phyloP scores from a whole-genome alignment of 2,329 filamentous ascomycete genomes.

The Phaeosphaeriaceae sp. region DNA sequence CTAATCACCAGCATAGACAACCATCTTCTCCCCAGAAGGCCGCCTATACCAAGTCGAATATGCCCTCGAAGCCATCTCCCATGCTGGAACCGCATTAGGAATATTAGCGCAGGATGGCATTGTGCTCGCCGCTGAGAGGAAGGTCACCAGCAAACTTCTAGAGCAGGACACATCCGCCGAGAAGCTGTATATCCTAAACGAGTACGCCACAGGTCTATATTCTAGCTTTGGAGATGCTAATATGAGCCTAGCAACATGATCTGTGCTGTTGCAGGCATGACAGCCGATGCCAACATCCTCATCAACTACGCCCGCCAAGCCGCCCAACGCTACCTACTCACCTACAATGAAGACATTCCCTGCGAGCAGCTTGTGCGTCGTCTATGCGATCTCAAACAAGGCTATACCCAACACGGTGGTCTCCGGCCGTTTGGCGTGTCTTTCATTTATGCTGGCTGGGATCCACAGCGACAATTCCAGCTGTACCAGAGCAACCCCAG shows the following conservation, averaged over 20 bases:
- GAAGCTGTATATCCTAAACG: constrained; percentile 99
- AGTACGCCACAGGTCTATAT: constrained; percentile 64
- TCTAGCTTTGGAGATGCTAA: constrained; percentile 9
- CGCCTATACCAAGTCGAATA: constrained; percentile 99
- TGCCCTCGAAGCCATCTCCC: constrained; percentile 97
- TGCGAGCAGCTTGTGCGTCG: constrained; percentile 98
- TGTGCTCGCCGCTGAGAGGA: constrained; percentile 95
- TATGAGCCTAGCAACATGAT: constrained; percentile 86
- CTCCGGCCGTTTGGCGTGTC: constrained; percentile 97
- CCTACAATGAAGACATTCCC: constrained; percentile 99
- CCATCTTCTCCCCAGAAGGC: constrained; percentile 99
- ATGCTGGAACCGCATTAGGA: constrained; percentile 94
- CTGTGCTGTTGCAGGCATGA: constrained; percentile 98
- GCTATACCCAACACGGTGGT: constrained; percentile 98
- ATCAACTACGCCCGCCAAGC: constrained; percentile 99
- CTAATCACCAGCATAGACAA: constrained; percentile 69
- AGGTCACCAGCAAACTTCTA: constrained; percentile 98
- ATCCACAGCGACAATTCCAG: constrained; percentile 95
- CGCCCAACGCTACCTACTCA: constrained; percentile 95
- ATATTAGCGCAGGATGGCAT: constrained; percentile 98
- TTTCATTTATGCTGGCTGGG: constrained; percentile 99
- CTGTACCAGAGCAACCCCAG: constrained; percentile 99
- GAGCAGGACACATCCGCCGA: constrained; percentile 99
- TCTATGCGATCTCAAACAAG: constrained; percentile 97
- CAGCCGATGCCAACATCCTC: constrained; percentile 98